Evolutionary conservation across 2,329 filamentous ascomycete genomes (phyloP), one percentile per base, ranked within the genome.

Genomic region (Ascomycota sp.): DNA sequence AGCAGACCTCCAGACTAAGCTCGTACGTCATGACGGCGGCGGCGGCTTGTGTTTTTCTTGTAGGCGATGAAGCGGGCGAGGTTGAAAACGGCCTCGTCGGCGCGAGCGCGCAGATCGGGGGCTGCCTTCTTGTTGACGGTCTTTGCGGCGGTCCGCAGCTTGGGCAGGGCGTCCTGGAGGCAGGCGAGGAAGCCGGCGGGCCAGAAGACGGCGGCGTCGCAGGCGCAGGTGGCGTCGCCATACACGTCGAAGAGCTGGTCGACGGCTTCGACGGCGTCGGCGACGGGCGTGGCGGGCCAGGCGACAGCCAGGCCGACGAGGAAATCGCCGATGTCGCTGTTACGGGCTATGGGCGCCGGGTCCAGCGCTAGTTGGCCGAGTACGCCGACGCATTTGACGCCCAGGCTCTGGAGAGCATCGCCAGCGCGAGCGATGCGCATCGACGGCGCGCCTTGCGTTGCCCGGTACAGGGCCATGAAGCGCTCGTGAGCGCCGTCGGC

Each of bases 221-320:
- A 72, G 8, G 58, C 52, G 31, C 55, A 58, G 9, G 55, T 57
- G 45, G 71, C 68, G 43, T 77, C 67, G 19, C 61, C 65, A 47
- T 77, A 78, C 7, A 78, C 59, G 39, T 77, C 73, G 38, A 75
- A 74, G 12, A 78, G 36, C 46, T 75, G 69, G 48, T 76, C 69
- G 26, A 77, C 51, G 11, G 69, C 66, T 50, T 77, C 72, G 21
- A 77, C 59, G 5, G 58, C 57, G 27, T 75, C 67, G 2, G 69
- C 70, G 2, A 59, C 48, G 2, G 66, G 56, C 1, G 62, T 63
- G 27, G 61, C 52, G 5, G 69, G 65, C 12, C 66, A 50, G 8
- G 49, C 48, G 21, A 59, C 52, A 21, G 75, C 48, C 5, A 70
- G 46, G 2, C 61, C 66, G 31, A 76, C 37, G 29, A 78, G 53